A percentile compares a stretch with the other conserved stretches of the same genome.
These are phyloP conservation scores for Botryosphaeria dothidea DNA, from an alignment of 2,329 filamentous ascomycete species.

Conservation along the genomic window DNA sequence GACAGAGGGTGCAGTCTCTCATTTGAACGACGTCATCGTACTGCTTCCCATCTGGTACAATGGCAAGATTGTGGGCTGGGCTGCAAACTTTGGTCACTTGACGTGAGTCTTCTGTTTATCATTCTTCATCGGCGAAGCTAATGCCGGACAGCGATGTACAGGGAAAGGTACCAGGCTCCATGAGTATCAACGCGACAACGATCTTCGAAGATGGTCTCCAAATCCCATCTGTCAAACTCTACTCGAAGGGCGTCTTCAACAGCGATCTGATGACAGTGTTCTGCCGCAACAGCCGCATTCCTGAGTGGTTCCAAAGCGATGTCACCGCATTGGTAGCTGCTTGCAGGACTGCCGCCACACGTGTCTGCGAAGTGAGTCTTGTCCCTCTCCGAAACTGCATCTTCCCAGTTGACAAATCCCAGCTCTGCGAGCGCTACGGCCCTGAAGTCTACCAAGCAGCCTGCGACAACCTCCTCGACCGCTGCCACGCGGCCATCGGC, in stretches of 20 bases:
- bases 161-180: conserved; percentile 52
- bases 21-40: conserved; percentile 54
- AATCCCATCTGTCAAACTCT: conserved; percentile 52
- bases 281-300: conserved; percentile 51
- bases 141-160: conserved; percentile 28
- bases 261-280: conserved; percentile 46
- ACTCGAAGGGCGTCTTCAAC: conserved; percentile 47
- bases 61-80: conserved; percentile 48
- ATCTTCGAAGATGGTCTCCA: conserved; percentile 54
- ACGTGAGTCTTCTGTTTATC: conserved; percentile 35
- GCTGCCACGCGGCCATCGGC: conserved; percentile 47
- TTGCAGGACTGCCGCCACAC: conserved; percentile 46
- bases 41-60: conserved; percentile 50
- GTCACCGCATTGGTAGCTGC: conserved; percentile 50
- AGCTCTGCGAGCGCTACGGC: conserved; percentile 47
- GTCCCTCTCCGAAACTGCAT: rapidly evolving
- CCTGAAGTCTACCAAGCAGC: conserved; percentile 48
- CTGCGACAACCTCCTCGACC: conserved; percentile 45
- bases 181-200: conserved; percentile 51
- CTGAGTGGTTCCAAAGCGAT: conserved; percentile 52
- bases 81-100: conserved; percentile 54
- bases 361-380: conserved; percentile 40
- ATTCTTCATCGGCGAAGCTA: neutral
- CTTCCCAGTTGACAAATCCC: neutral
- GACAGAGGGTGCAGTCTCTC: conserved; percentile 51